Evolutionary conservation across 192 early-diverging fungal species (phyloP).

Genomic region (Podila epigama): DNA sequence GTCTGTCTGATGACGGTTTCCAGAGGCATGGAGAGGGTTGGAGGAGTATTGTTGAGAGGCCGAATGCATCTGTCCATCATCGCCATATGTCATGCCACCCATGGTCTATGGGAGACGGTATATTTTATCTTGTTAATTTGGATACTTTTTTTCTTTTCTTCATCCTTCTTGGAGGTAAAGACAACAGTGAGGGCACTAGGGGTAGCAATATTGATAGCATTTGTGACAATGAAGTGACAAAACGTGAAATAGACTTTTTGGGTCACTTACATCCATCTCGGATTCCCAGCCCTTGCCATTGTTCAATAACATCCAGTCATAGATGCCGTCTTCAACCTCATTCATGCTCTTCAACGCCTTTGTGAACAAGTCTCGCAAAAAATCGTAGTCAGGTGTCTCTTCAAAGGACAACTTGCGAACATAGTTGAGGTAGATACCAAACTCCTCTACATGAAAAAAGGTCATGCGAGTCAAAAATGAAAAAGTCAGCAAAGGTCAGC

Average conservation of each 20-base stretch:
- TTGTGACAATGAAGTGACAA: no score
- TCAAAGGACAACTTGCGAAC: slow-evolving; percentile 94
- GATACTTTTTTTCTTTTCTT: no score
- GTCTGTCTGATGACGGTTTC: slow-evolving; percentile 2
- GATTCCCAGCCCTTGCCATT: slow-evolving; percentile 61
- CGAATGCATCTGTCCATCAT: background rate
- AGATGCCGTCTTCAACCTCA: slow-evolving; percentile 88
- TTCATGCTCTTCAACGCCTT: slow-evolving; percentile 74
- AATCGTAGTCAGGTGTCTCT: slow-evolving; percentile 96
- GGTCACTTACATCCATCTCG: slow-evolving; percentile 35
- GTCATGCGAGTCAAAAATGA: background rate
- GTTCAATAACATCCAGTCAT: slow-evolving; percentile 88
- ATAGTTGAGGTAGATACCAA: slow-evolving; percentile 87
- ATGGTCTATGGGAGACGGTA: no score
- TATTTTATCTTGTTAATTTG: no score
- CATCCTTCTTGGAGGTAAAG: no score
- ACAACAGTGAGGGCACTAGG: no score
- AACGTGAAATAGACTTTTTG: no score
- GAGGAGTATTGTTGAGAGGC: slow-evolving; percentile 26
- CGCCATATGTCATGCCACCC: background rate
- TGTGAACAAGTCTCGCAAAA: slow-evolving; percentile 83
- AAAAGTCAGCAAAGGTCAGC: background rate
- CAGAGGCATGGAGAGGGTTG: background rate
- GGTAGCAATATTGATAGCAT: no score
- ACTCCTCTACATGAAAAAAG: slow-evolving; percentile 70